Conservation (phyloP, 2,329 filamentous ascomycete species). For the Pestalotiopsis sp. region DNA sequence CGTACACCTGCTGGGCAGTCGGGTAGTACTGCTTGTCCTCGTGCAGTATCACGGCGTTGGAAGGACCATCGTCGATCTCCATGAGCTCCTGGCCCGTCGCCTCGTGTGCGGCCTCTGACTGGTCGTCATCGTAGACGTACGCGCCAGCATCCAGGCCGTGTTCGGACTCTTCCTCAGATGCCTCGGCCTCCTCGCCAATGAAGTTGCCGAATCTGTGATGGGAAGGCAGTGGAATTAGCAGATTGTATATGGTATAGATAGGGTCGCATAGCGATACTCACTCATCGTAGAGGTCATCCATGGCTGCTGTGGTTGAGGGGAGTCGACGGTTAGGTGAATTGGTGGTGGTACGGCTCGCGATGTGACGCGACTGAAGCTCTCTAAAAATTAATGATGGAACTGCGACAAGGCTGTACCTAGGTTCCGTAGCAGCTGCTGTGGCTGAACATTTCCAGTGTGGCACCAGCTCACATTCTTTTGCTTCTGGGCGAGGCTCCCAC, state of each 20-base stretch:
- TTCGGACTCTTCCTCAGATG: conserved; percentile 85
- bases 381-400: conserved; percentile 4
- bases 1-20: conserved; percentile 95
- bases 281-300: conserved; percentile 99
- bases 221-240: conserved; percentile 16
- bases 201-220: conserved; percentile 87
- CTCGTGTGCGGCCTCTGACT: conserved; percentile 64
- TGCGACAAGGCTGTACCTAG: conserved; percentile 12
- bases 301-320: conserved; percentile 38
- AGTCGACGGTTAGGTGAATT: conserved; percentile 20
- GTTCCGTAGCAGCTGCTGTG: background rate
- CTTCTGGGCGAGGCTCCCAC: background rate
- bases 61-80: conserved; percentile 91
- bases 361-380: conserved; percentile 2
- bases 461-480: background rate
- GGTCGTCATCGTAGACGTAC: conserved; percentile 81
- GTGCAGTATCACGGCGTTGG: conserved; percentile 95
- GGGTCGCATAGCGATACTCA: conserved; percentile 40
- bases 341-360: conserved; percentile 8
- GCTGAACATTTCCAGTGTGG: background rate
- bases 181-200: conserved; percentile 85
- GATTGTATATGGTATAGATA: no score
- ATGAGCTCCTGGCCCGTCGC: conserved; percentile 81
- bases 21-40: conserved; percentile 99
- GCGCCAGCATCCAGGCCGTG: conserved; percentile 73